Conservation (phyloP, 164 flowering plant genomes). For the Annona squamosa region DNA sequence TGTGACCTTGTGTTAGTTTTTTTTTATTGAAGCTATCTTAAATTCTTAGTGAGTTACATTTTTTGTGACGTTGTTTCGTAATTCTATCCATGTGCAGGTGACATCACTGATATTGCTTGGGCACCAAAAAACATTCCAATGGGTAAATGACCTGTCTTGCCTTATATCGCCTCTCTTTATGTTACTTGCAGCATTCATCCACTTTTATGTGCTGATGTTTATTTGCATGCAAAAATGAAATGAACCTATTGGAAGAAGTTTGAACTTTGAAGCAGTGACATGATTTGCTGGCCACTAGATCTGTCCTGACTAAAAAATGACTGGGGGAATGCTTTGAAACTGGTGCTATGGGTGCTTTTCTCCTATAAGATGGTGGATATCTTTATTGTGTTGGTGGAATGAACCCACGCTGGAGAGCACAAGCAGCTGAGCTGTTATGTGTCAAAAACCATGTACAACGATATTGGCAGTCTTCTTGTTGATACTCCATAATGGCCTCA, state of each 20-base stretch:
- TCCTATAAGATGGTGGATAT: neutral
- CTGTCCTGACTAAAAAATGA: neutral
- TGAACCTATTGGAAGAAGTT: neutral
- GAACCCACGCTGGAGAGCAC: neutral
- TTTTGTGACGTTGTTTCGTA: neutral
- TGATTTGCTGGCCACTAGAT: neutral
- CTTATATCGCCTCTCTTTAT: neutral
- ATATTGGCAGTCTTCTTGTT: neutral
- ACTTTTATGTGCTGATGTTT: neutral
- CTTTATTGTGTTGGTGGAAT: no score
- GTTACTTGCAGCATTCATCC: neutral
- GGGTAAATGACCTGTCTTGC: constrained; percentile 32
- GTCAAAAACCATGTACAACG: neutral
- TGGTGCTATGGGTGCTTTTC: neutral
- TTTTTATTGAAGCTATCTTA: no score
- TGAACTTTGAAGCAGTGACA: neutral
- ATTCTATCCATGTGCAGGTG: constrained; percentile 50
- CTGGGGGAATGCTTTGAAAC: neutral
- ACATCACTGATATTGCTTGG: constrained; percentile 83
- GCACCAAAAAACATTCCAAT: constrained; percentile 50
- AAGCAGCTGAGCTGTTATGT: neutral
- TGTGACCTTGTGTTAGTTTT: neutral
- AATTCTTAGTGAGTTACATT: no score
- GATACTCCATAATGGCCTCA: neutral
- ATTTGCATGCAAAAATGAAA: neutral